Evolutionary conservation across 495 filamentous ascomycete genomes (phyloP), one percentile per base, ranked within the genome.

Genomic region (Stereocaulon alpinum): DNA sequence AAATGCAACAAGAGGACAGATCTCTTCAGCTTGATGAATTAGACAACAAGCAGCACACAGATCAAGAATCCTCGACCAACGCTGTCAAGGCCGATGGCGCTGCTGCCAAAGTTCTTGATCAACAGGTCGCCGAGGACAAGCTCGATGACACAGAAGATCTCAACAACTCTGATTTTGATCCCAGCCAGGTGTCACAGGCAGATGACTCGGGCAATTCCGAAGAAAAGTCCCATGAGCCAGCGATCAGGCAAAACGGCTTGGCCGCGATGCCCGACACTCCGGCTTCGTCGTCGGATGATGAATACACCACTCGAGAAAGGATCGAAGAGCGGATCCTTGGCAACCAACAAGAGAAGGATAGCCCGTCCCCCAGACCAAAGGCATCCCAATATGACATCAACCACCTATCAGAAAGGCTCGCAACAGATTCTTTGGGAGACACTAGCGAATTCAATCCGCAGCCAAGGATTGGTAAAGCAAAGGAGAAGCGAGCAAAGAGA

Each of bases 401-500:
- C 37, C 12, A 56, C 15, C 32, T 72, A 9, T 62, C 66, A 27
- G 61, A 69, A 40, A 49, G 68, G 51, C 58, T 70, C 60, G 58
- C 67, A 52, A 61, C 63, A 42, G 59, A 61, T 4, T 27, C 64
- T 10, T 47, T 68, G 7, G 45, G 56, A 34, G 67, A 72, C 14
- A 53, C 61, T 7, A 58, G 63, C 48, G 58, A 60, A 56, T 59
- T 22, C 45, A 55, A 64, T 55, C 47, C 66, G 15, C 62, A 59
- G 40, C 76, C 70, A 57, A 89, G 86, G 63, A 42, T 88, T 3
- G 91, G 93, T 27, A 95, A 91, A 69, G 93, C 93, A 10, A 96
- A 92, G 68, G 80, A 86, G 60, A 96, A 89, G 68, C 80, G 88
- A 45, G 86, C 88, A 43, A 96, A 90, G 70, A 89, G 82, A 66